phyloP scores from a whole-genome alignment of 495 filamentous ascomycete species.

The Tricharina praecox region DNA sequence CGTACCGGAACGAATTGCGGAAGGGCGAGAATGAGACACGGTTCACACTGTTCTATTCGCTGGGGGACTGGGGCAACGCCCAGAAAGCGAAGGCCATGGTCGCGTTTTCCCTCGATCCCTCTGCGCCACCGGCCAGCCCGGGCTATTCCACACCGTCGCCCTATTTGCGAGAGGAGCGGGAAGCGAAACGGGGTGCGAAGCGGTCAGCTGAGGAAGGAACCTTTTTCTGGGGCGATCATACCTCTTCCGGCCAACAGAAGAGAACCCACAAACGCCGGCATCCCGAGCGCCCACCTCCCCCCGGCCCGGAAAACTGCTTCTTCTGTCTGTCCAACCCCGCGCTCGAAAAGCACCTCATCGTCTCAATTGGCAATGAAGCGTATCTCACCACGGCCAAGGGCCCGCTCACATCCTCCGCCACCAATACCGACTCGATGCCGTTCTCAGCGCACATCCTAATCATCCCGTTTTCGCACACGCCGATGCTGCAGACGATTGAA shows the following conservation, averaged over 20 bases:
- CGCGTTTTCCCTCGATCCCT: slow-evolving; percentile 64
- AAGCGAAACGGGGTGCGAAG: not conserved
- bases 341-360: slow-evolving; percentile 71
- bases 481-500: slow-evolving; percentile 45
- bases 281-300: slow-evolving; percentile 29
- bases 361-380: slow-evolving; percentile 62
- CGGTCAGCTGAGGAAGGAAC: slow-evolving; percentile 13
- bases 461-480: slow-evolving; percentile 63
- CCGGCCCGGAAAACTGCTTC: slow-evolving; percentile 68
- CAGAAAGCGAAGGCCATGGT: slow-evolving; percentile 73
- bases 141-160: slow-evolving; percentile 15
- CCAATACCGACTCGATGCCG: slow-evolving; percentile 43
- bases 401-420: slow-evolving; percentile 51
- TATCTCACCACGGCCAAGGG: slow-evolving; percentile 90
- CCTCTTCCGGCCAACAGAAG: slow-evolving; percentile 10
- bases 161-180: slow-evolving; percentile 11
- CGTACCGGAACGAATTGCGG: slow-evolving; percentile 37
- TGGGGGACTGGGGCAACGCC: slow-evolving; percentile 57
- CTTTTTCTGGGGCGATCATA: slow-evolving; percentile 25
- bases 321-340: slow-evolving; percentile 82
- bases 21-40: slow-evolving; percentile 10
- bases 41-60: slow-evolving; percentile 73
- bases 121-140: slow-evolving; percentile 42
- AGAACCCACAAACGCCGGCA: not conserved
- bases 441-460: slow-evolving; percentile 82